A percentile compares a stretch with the other conserved stretches of the same genome.
Evolutionary conservation across 139 green algal genomes (phyloP).

Genomic region (Diplosphaera chodatii): DNA sequence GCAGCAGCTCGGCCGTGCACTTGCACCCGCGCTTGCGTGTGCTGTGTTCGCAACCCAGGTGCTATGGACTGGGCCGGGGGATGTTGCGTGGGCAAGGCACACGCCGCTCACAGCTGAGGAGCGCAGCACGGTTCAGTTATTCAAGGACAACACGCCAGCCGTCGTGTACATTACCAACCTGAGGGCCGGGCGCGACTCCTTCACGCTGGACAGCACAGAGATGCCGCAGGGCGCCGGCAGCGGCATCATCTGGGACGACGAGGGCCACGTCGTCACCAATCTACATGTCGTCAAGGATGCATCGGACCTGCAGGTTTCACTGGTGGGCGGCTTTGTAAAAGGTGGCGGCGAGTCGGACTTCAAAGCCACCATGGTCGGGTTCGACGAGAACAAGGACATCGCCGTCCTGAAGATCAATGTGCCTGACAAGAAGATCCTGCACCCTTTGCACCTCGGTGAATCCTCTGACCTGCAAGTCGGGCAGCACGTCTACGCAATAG

Average conservation of each 20-base stretch:
- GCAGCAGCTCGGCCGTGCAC: background rate
- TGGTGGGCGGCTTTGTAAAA: slow-evolving; percentile 29
- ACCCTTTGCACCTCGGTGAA: slow-evolving; percentile 28
- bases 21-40: background rate
- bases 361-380: slow-evolving; percentile 62
- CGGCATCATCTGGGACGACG: slow-evolving; percentile 58
- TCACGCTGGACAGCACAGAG: slow-evolving; percentile 61
- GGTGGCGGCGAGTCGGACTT: slow-evolving; percentile 31
- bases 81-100: background rate
- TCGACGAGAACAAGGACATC: slow-evolving; percentile 67
- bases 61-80: background rate
- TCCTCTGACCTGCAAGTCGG: slow-evolving; percentile 60
- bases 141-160: slow-evolving; percentile 47
- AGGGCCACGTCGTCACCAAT: slow-evolving; percentile 63
- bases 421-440: slow-evolving; percentile 2
- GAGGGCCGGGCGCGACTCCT: slow-evolving; percentile 24
- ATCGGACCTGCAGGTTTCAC: slow-evolving; percentile 43
- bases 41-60: background rate
- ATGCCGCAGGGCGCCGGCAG: slow-evolving; percentile 61
- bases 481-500: slow-evolving; percentile 78
- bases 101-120: slow-evolving; percentile 29
- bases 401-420: slow-evolving; percentile 60
- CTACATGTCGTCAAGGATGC: slow-evolving; percentile 36
- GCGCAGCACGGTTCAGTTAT: slow-evolving; percentile 46
- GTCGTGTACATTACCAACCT: slow-evolving; percentile 79